These are phyloP conservation scores for Piper longum DNA, from an alignment of 164 flowering plant species.

Conservation along the genomic window DNA sequence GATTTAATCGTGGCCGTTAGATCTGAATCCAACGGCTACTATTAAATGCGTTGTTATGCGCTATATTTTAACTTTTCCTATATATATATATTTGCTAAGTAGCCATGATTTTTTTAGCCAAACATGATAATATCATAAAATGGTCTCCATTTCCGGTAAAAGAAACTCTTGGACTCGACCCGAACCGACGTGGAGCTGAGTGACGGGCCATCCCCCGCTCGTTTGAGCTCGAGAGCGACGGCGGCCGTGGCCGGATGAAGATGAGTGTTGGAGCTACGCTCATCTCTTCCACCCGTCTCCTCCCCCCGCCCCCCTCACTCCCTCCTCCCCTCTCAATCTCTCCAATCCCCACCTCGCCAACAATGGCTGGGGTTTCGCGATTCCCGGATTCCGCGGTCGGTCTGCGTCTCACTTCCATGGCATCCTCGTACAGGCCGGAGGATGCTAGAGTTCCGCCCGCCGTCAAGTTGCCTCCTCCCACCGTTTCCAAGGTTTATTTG, in stretches of 20 bases:
- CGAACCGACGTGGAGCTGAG: no score
- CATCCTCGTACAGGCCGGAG: constrained; percentile 40
- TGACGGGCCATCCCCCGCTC: no score
- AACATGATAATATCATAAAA: no score
- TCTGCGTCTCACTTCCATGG: constrained; percentile 19
- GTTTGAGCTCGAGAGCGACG: no score
- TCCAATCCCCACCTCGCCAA: neutral
- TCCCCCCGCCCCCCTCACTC: constrained; percentile 1
- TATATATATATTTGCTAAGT: no score
- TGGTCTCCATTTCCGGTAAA: no score
- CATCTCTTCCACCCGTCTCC: constrained; percentile 6
- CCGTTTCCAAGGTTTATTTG: constrained; percentile 34
- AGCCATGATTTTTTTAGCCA: no score
- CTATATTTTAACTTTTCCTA: no score
- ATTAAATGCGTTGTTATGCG: no score
- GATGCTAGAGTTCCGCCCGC: constrained; percentile 54
- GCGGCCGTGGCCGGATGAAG: neutral
- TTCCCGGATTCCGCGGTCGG: neutral
- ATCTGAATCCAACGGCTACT: no score
- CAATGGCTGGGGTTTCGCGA: neutral
- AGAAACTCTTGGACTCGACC: no score
- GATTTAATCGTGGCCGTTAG: no score
- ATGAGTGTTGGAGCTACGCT: constrained; percentile 9
- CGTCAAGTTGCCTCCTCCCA: constrained; percentile 32
- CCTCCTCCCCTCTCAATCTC: neutral